These are phyloP conservation scores for Colletotrichum aenigma DNA, from an alignment of 2,329 filamentous ascomycete genomes.

Conservation along the genomic window DNA sequence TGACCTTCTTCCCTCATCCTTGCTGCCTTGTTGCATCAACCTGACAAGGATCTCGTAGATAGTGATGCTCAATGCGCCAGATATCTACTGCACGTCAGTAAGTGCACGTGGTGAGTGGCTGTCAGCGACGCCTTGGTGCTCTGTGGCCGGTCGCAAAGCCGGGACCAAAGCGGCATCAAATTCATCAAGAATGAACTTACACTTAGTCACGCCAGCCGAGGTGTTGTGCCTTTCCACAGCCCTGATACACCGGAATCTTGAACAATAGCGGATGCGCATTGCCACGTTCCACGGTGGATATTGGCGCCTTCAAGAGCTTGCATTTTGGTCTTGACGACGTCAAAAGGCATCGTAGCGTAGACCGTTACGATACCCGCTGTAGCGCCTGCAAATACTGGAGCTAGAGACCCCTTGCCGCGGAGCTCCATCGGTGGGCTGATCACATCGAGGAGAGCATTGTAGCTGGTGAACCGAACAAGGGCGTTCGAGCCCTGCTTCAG, in stretches of 20 bases:
- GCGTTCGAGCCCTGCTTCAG: constrained; percentile 27
- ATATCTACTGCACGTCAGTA: background rate
- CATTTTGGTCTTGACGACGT: constrained; percentile 28
- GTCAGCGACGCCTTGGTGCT: background rate
- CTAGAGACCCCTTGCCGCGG: background rate
- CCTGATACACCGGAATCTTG: background rate
- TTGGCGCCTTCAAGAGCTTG: background rate
- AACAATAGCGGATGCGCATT: background rate
- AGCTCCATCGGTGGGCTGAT: background rate
- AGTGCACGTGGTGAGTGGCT: background rate
- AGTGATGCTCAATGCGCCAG: background rate
- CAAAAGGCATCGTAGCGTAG: constrained; percentile 26
- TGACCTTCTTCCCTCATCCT: background rate
- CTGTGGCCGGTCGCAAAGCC: background rate
- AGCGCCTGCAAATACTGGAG: constrained; percentile 19
- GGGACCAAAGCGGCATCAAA: background rate
- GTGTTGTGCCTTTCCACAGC: background rate
- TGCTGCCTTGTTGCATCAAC: background rate
- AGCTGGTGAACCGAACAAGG: constrained; percentile 25
- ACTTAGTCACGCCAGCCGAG: background rate
- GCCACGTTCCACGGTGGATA: background rate
- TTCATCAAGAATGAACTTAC: background rate
- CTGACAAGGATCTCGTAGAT: background rate
- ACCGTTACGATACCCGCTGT: constrained; percentile 25
- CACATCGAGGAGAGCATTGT: constrained; percentile 23